Evolutionary conservation across 1,139 yeast species (phyloP), one percentile per base, ranked within the genome.

Genomic region (Geotrichum bryndzae): DNA sequence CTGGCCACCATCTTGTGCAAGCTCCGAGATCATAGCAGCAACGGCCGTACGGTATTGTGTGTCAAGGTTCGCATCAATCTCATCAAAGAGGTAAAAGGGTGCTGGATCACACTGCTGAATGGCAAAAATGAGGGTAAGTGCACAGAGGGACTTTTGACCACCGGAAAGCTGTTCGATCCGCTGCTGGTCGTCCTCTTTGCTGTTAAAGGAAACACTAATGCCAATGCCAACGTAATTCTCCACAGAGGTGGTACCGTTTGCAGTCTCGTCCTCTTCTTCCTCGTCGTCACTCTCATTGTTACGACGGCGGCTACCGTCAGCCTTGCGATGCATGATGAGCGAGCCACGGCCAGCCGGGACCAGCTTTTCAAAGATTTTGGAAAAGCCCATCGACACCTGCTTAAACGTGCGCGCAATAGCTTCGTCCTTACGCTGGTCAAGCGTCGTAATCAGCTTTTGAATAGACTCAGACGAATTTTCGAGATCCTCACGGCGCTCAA

Each of bases 91-190:
- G 72, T 94, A 94, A 73, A 94, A 94, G 57, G 99, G 98, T 1
- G 98, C 98, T 10, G 98, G 98, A 68, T 94, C 98, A 68, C 96
- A 90, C 72, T 83, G 85, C 76, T 94, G 99, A 65, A 94, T 90
- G 3, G 99, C 98, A 65, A 94, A 81, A 66, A 94, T 92, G 59
- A 94, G 81, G 0, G 98, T 92, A 68, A 94, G 85, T 1, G 99
- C 98, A 79, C 98, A 92, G 23, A 94, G 78, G 0, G 98, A 89
- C 72, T 94, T 94, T 71, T 94, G 99, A 6, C 99, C 99, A 51
- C 99, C 99, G 0, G 97, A 90, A 41, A 94, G 79, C 71, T 92
- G 97, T 73, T 91, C 96, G 61, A 92, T 88, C 66, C 90, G 81
- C 67, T 88, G 90, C 72, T 90, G 97, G 69, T 91, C 97, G 72